phyloP scores from a whole-genome alignment of 352 stramenopile genomes.

The Phytophthora hybrid region DNA sequence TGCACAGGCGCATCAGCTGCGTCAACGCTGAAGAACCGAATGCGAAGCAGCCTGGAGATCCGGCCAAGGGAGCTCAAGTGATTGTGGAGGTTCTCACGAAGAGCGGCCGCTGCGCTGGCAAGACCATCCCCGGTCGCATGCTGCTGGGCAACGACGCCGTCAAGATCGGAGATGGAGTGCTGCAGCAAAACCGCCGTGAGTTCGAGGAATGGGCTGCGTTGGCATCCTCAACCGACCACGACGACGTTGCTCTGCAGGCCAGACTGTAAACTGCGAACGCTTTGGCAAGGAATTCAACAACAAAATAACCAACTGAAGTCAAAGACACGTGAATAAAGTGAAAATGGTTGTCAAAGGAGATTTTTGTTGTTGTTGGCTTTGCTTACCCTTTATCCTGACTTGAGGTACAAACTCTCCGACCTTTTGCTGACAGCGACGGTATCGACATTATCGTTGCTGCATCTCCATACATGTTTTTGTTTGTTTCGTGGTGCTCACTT shows the following conservation, averaged over 20 bases:
- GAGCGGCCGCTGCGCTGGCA: constrained; percentile 44
- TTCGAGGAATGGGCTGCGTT: constrained; percentile 40
- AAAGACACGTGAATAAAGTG: not conserved
- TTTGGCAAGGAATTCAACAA: not conserved
- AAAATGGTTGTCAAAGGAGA: not conserved
- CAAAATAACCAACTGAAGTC: not conserved
- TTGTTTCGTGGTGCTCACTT: constrained; percentile 18
- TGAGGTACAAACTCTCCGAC: constrained; percentile 14
- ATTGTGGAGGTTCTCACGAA: constrained; percentile 50
- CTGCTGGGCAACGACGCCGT: constrained; percentile 49
- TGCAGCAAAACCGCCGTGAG: constrained; percentile 31
- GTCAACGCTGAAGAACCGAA: constrained; percentile 18
- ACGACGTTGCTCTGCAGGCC: constrained; percentile 20
- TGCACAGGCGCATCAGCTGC: constrained; percentile 30
- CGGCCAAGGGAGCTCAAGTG: constrained; percentile 42
- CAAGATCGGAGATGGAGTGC: constrained; percentile 28
- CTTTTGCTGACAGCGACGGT: not conserved
- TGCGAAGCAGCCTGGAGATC: constrained; percentile 40
- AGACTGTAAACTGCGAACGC: constrained; percentile 25
- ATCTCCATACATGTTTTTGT: constrained; percentile 11
- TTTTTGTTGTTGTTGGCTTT: too few relatives aligned
- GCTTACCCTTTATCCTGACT: too few relatives aligned
- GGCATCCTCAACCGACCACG: constrained; percentile 38
- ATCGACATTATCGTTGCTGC: constrained; percentile 14
- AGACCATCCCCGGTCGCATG: constrained; percentile 43